phyloP scores from a whole-genome alignment of 805 yeast genomes.

The Candida multigemmis region DNA sequence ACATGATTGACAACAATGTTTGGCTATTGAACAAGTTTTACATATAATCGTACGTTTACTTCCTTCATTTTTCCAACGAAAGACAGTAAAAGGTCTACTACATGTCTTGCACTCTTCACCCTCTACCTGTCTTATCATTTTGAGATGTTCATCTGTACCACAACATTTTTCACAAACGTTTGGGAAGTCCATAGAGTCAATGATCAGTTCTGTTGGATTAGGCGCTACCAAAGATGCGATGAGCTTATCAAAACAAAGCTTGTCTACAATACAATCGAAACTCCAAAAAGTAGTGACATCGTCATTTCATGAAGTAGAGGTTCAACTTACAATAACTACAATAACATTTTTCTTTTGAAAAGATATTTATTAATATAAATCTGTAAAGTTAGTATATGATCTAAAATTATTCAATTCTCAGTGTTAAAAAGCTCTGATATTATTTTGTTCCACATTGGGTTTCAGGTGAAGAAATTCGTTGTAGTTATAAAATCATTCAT shows the following conservation, averaged over 20 bases:
- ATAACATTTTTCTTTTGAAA: no score
- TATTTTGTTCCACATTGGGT: slow-evolving; percentile 45
- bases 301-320: no score
- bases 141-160: slow-evolving; percentile 57
- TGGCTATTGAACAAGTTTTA: slow-evolving; percentile 65
- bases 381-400: background rate
- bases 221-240: background rate
- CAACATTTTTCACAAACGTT: slow-evolving; percentile 55
- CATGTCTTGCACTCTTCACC: slow-evolving; percentile 86
- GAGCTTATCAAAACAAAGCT: no score
- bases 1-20: slow-evolving; percentile 85
- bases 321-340: no score
- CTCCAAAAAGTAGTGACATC: no score
- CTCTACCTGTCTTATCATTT: slow-evolving; percentile 57
- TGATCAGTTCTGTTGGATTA: no score
- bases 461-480: slow-evolving; percentile 71
- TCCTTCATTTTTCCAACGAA: slow-evolving; percentile 53
- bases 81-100: slow-evolving; percentile 76
- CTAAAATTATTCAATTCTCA: slow-evolving; percentile 19
- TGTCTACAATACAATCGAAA: no score
- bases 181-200: slow-evolving; percentile 3
- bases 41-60: slow-evolving; percentile 63
- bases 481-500: slow-evolving; percentile 24
- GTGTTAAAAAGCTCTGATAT: slow-evolving; percentile 68
- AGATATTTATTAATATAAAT: no score